These are phyloP conservation scores for Plantago ovata DNA, from an alignment of 257 asterid species.

Conservation along the genomic window DNA sequence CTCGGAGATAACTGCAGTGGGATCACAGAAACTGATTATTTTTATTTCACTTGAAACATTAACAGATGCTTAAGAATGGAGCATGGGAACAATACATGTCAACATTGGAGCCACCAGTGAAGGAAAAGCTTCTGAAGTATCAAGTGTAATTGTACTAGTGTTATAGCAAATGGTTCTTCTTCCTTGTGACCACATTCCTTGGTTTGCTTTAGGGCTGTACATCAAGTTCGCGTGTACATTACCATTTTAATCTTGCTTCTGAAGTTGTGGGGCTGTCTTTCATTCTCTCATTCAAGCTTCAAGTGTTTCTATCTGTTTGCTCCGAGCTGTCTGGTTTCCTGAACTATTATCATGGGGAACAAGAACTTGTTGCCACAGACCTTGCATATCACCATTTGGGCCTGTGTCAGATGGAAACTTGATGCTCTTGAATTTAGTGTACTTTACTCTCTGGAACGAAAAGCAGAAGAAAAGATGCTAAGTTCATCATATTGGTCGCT, in stretches of 20 bases:
- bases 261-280: constrained; percentile 16
- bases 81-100: constrained; percentile 93
- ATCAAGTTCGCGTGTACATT: constrained; percentile 17
- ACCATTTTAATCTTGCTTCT: constrained; percentile 7
- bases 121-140: constrained; percentile 58
- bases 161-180: constrained; percentile 1
- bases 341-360: constrained; percentile 15
- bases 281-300: constrained; percentile 25
- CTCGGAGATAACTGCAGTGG: neutral
- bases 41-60: neutral
- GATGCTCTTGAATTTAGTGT: neutral
- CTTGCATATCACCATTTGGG: constrained; percentile 16
- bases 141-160: constrained; percentile 32
- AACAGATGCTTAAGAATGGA: constrained; percentile 79
- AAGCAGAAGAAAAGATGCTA: constrained; percentile 14
- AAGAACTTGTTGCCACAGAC: constrained; percentile 11
- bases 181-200: constrained; percentile 13
- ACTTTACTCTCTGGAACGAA: neutral
- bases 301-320: constrained; percentile 12
- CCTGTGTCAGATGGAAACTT: constrained; percentile 10
- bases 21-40: neutral
- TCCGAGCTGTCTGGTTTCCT: constrained; percentile 19
- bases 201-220: constrained; percentile 10
- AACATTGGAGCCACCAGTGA: constrained; percentile 72
- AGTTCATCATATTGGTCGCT: constrained; percentile 9